A percentile compares a stretch with the other conserved stretches of the same genome.
phyloP scores from a whole-genome alignment of 306 rosid genomes.

The Vigna radiata region DNA sequence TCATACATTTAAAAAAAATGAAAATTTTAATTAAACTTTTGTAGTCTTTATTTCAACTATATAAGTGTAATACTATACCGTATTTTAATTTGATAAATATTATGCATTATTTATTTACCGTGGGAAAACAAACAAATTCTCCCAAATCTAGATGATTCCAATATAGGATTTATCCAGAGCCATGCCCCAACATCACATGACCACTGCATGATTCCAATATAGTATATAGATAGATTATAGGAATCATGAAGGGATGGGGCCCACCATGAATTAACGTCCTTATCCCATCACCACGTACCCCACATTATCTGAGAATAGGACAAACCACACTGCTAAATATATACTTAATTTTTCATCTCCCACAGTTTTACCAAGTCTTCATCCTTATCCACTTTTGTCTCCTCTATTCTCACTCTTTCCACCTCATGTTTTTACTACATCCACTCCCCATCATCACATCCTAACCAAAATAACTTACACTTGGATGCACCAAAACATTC shows the following conservation, averaged over 20 bases:
- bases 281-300: conserved; percentile 16
- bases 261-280: conserved; percentile 18
- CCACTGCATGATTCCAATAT: neutral
- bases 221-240: no score
- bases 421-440: conserved; percentile 22
- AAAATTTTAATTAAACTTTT: no score
- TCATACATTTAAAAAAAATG: no score
- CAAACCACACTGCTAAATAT: conserved; percentile 21
- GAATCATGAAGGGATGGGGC: conserved; percentile 18
- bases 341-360: neutral
- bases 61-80: no score
- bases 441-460: neutral
- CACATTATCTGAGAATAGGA: conserved; percentile 46
- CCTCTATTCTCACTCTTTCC: conserved; percentile 22
- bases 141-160: neutral
- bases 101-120: no score
- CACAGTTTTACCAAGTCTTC: conserved; percentile 48
- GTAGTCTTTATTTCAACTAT: no score
- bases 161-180: neutral
- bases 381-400: conserved; percentile 58
- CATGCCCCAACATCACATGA: neutral
- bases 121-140: no score
- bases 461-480: conserved; percentile 18
- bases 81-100: no score
- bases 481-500: conserved; percentile 38